Percentiles rank a stretch among this genome's conserved stretches.
phyloP scores from a whole-genome alignment of 2,329 filamentous ascomycete species.

The Phyllosticta citribraziliensis region DNA sequence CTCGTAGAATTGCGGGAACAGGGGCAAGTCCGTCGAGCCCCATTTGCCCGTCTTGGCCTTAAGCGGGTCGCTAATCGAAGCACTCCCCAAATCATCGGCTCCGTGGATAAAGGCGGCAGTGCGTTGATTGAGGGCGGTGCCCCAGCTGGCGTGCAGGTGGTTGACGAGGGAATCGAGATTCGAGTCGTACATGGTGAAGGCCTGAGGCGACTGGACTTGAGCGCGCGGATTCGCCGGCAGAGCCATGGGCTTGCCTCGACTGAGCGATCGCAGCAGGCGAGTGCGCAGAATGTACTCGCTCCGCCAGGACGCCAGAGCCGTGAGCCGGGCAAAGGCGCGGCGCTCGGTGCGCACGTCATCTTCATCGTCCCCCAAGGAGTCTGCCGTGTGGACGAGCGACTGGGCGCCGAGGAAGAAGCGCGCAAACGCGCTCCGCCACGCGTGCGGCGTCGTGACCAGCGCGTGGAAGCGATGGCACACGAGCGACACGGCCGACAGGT shows the following conservation, averaged over 20 bases:
- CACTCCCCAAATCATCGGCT: slow-evolving; percentile 64
- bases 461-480: slow-evolving; percentile 82
- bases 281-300: slow-evolving; percentile 91
- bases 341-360: slow-evolving; percentile 55
- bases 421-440: slow-evolving; percentile 86
- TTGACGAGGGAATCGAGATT: slow-evolving; percentile 71
- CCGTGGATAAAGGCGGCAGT: slow-evolving; percentile 75
- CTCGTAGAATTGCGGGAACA: slow-evolving; percentile 69
- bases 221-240: slow-evolving; percentile 26
- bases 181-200: slow-evolving; percentile 77
- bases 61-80: slow-evolving; percentile 72
- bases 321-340: slow-evolving; percentile 74
- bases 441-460: slow-evolving; percentile 81
- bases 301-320: slow-evolving; percentile 79
- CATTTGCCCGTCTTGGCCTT: slow-evolving; percentile 68
- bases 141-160: slow-evolving; percentile 69
- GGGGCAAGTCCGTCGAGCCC: slow-evolving; percentile 67
- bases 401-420: slow-evolving; percentile 78
- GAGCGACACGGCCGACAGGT: slow-evolving; percentile 70
- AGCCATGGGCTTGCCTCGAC: slow-evolving; percentile 66
- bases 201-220: slow-evolving; percentile 53
- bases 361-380: slow-evolving; percentile 35
- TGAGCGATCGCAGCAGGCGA: slow-evolving; percentile 68
- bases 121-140: slow-evolving; percentile 56
- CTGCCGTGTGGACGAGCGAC: slow-evolving; percentile 34